Percentiles rank a stretch among this genome's conserved stretches.
phyloP scores from a whole-genome alignment of 2,329 filamentous ascomycete genomes.

The Cordyceps sp. region DNA sequence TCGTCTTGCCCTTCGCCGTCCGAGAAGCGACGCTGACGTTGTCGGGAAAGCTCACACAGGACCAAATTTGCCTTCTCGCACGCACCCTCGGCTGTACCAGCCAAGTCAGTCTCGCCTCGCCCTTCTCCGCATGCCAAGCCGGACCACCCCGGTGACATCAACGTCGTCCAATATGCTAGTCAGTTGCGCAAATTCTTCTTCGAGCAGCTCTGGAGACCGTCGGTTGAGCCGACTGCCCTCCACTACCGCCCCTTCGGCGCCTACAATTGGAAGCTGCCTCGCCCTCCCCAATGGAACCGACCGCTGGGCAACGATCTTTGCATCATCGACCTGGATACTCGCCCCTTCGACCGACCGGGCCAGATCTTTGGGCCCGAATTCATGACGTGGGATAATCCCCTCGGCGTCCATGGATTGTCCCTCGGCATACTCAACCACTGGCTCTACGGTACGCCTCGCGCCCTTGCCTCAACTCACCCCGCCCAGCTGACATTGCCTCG shows the following conservation, averaged over 20 bases:
- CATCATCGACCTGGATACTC: slow-evolving; percentile 28
- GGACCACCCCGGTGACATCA: background rate
- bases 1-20: background rate
- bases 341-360: slow-evolving; percentile 17
- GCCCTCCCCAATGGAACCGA: slow-evolving; percentile 13
- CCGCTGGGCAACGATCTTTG: slow-evolving; percentile 21
- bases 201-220: slow-evolving; percentile 14
- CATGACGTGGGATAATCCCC: slow-evolving; percentile 19
- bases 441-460: slow-evolving; percentile 19
- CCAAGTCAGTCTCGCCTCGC: background rate
- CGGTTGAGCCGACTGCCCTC: slow-evolving; percentile 9
- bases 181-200: slow-evolving; percentile 15
- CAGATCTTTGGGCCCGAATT: slow-evolving; percentile 16
- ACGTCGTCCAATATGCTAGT: background rate
- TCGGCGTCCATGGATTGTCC: slow-evolving; percentile 18
- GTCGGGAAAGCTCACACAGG: background rate
- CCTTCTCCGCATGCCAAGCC: background rate
- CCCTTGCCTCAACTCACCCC: background rate
- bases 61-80: background rate
- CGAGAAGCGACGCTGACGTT: background rate
- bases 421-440: slow-evolving; percentile 26
- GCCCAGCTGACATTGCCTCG: slow-evolving; percentile 6
- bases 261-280: slow-evolving; percentile 14
- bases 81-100: no score
- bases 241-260: slow-evolving; percentile 15